phyloP scores from a whole-genome alignment of 345 rosid genomes.

The Eucalyptus fibrosa region DNA sequence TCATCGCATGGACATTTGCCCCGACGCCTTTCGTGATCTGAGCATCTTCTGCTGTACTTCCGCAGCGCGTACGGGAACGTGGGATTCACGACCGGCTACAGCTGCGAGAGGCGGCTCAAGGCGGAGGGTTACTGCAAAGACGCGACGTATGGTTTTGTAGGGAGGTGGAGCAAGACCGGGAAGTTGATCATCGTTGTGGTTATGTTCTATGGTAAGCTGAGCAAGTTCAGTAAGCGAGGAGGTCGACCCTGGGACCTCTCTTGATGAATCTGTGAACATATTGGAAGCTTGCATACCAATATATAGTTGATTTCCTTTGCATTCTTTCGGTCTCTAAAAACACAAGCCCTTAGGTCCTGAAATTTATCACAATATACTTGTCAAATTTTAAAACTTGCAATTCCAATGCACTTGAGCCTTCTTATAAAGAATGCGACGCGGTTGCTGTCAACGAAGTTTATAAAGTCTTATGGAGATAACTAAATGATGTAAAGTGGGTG shows the following conservation, averaged over 20 bases:
- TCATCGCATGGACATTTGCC: neutral
- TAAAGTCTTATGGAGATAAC: neutral
- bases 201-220: constrained; percentile 49
- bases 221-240: constrained; percentile 17
- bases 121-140: constrained; percentile 12
- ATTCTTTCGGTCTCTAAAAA: neutral
- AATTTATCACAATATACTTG: neutral
- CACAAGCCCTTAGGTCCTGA: neutral
- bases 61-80: constrained; percentile 60
- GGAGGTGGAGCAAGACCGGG: constrained; percentile 38
- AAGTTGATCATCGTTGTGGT: constrained; percentile 30
- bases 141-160: constrained; percentile 25
- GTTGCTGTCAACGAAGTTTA: neutral
- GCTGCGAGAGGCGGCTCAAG: constrained; percentile 32
- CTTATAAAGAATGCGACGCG: neutral
- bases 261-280: neutral
- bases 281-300: neutral
- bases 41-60: neutral
- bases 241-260: constrained; percentile 36
- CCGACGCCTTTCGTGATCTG: neutral
- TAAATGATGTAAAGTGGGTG: neutral
- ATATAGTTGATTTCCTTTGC: neutral
- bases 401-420: neutral
- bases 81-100: constrained; percentile 46
- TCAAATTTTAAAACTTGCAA: neutral